Base-by-base conservation (phyloP, 2,329 filamentous ascomycete species). In the Cordyceps javanica region DNA sequence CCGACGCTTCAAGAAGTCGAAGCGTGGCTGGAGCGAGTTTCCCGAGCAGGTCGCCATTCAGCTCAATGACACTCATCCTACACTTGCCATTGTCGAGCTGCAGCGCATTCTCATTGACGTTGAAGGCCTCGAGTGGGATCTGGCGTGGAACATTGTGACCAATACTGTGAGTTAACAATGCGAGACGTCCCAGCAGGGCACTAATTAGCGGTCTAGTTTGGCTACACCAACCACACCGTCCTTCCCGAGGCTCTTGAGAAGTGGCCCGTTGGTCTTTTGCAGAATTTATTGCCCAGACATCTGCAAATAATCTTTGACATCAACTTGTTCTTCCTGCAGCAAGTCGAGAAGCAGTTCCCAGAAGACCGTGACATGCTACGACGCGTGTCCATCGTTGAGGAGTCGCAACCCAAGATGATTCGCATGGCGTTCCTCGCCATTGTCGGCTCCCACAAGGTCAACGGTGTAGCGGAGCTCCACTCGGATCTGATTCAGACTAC, bases 161-260 rank as follows among this genome's bases (percentile, higher is more conserved):
- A 77, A 79, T 59, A 91, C 82, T 36, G 82, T 85, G 73, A 75
- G 81, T 75, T 6, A n/a, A 7, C 16, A 13, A 39, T 10, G 2
- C 51, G n/a, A n/a, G 1, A 3, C 5, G 9, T 21, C 9, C 11
- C 9, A 26, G 26, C n/a, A 55, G 25, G 8, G 11, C 2, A 34
- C 57, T 55, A 45, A 59, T 13, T n/a, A 25, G 25, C 7, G 16
- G 32, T 64, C 55, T 62, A 80, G 75, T 99, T 99, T 68, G 91
- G 93, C 62, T 99, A 99, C 77, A 97, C 94, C 62, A 99, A 99
- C 75, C 94, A 99, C 75, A 99, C 94, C 0, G 94, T 99, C 56
- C 85, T 99, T 52, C 93, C 94, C 0, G 94, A 99, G 73, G 94
- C 94, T 26, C 77, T 97, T 48, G 94, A 99, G 82, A 99, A 97